Evolutionary conservation across 2,329 filamentous ascomycete species (phyloP).

Genomic region (Conoideocrella luteorostrata): DNA sequence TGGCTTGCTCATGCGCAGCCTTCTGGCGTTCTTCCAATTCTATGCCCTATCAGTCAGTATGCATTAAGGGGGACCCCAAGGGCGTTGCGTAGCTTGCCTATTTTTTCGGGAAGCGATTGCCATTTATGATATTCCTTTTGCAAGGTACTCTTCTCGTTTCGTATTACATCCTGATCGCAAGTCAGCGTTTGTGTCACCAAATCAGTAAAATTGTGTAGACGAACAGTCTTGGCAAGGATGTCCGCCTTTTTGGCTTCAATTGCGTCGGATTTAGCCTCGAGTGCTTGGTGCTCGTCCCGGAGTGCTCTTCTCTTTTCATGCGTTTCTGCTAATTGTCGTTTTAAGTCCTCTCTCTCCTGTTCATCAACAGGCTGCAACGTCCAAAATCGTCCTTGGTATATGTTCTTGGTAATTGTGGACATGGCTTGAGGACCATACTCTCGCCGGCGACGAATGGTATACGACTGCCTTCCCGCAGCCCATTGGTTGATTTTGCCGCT

Average conservation of each 20-base stretch:
- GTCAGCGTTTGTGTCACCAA: no score
- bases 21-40: slow-evolving; percentile 30
- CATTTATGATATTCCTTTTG: slow-evolving; percentile 62
- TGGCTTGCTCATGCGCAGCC: slow-evolving; percentile 22
- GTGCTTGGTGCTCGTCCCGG: slow-evolving; percentile 23
- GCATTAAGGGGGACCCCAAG: neutral
- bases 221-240: slow-evolving; percentile 32
- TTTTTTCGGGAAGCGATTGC: slow-evolving; percentile 61
- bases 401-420: slow-evolving; percentile 58
- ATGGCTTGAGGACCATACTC: slow-evolving; percentile 75
- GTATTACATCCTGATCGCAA: slow-evolving; percentile 40
- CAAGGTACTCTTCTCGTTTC: slow-evolving; percentile 57
- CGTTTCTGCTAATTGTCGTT: slow-evolving; percentile 42
- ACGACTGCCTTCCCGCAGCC: slow-evolving; percentile 60
- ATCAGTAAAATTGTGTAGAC: slow-evolving; percentile 10
- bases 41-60: slow-evolving; percentile 17
- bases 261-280: slow-evolving; percentile 32
- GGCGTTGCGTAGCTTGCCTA: slow-evolving; percentile 45
- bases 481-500: slow-evolving; percentile 57
- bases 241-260: slow-evolving; percentile 37
- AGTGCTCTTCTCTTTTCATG: slow-evolving; percentile 28
- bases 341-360: slow-evolving; percentile 55
- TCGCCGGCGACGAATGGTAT: slow-evolving; percentile 60
- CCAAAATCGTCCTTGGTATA: slow-evolving; percentile 63
- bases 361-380: slow-evolving; percentile 69